A percentile compares a stretch with the other conserved stretches of the same genome.
Conservation (phyloP, 2,329 filamentous ascomycete species). For the Colletotrichum somersetense region DNA sequence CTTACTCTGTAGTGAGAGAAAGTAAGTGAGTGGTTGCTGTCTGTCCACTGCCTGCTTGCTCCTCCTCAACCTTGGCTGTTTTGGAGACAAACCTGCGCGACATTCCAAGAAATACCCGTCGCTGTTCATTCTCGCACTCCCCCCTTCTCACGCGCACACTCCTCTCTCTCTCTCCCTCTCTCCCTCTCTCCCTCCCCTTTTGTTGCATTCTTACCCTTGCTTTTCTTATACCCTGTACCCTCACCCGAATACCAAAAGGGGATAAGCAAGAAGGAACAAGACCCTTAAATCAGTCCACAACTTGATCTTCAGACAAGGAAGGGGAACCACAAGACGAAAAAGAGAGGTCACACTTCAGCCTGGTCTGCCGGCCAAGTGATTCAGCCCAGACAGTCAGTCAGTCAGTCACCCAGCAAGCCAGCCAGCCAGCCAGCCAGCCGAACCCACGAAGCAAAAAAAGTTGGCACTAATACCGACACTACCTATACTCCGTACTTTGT, state of each 20-base stretch:
- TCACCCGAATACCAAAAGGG: conserved; percentile 10
- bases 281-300: conserved; percentile 5
- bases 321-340: neutral
- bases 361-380: conserved; percentile 25
- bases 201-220: conserved; percentile 10
- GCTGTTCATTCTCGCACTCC: conserved; percentile 21
- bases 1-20: neutral
- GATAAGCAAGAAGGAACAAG: neutral
- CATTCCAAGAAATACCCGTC: conserved; percentile 29
- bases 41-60: neutral
- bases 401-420: conserved; percentile 5
- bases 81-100: conserved; percentile 24
- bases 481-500: no score
- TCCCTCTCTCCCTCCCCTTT: conserved; percentile 10
- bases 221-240: conserved; percentile 14
- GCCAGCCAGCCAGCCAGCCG: conserved; percentile 12
- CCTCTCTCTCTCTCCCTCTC: conserved; percentile 2
- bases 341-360: conserved; percentile 17
- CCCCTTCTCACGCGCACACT: conserved; percentile 10
- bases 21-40: neutral
- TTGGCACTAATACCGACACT: conserved; percentile 7
- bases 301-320: conserved; percentile 2
- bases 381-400: conserved; percentile 31
- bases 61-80: conserved; percentile 13
- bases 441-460: conserved; percentile 34